phyloP scores from a whole-genome alignment of 169 alveolate species.

The Plasmodium yoelii region DNA sequence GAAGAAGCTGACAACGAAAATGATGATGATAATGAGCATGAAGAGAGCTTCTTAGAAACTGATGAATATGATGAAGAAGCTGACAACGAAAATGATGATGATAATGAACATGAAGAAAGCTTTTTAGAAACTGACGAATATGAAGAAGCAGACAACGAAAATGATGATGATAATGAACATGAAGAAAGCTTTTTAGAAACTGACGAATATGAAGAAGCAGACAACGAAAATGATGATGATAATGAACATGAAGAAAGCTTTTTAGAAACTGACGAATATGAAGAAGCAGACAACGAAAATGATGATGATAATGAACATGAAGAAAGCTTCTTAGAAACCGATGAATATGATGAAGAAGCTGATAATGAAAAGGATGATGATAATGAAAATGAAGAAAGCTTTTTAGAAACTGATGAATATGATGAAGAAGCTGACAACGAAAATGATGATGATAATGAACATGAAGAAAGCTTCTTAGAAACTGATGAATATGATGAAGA shows the following conservation, averaged over 20 bases:
- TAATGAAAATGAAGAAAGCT: slow-evolving; percentile 19
- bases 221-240: slow-evolving; percentile 21
- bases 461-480: neutral
- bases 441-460: slow-evolving; percentile 23
- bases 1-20: neutral
- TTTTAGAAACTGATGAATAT: slow-evolving; percentile 2
- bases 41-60: slow-evolving; percentile 31
- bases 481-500: slow-evolving; percentile 1
- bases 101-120: slow-evolving; percentile 8
- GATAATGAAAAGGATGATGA: slow-evolving; percentile 11
- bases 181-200: slow-evolving; percentile 40
- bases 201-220: slow-evolving; percentile 16
- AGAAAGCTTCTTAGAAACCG: slow-evolving; percentile 30
- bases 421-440: neutral
- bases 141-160: slow-evolving; percentile 1
- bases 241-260: slow-evolving; percentile 12
- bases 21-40: neutral
- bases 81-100: neutral
- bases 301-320: slow-evolving; percentile 6
- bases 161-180: slow-evolving; percentile 17
- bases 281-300: neutral
- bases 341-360: slow-evolving; percentile 9
- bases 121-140: slow-evolving; percentile 25
- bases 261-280: neutral
- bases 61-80: slow-evolving; percentile 10